Evolutionary conservation across 768 basidiomycete species (phyloP), one percentile per base, ranked within the genome.

Genomic region (Guyanaporus albipodus): DNA sequence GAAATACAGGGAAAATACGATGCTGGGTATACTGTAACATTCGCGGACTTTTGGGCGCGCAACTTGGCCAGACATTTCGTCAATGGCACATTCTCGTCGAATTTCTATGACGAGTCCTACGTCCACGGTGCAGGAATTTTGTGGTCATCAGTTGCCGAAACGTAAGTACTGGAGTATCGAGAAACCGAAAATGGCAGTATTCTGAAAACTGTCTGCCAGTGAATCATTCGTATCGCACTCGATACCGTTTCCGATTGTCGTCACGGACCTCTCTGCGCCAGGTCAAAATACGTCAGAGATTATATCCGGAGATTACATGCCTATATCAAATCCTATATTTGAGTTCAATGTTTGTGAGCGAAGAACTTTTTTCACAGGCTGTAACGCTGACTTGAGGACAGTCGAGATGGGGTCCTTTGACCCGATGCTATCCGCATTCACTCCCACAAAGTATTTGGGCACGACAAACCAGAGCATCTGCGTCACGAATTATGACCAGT

Each of bases 371-470:
- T 26, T 22, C 21, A 18, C 6, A 22, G n/a, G 17, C n/a, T 8
- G 19, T 34, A 19, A 18, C 12, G 9, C 47, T 54, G 2, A 59
- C 45, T 4, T 18, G 8, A 5, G 17, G 21, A 14, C 27, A 72
- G 71, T 56, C 46, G 70, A 71, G 44, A 66, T 64, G 53, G 70
- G 73, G 2, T 70, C 68, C 1, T 75, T 59, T 48, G 73, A 75
- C 45, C 62, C 71, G 43, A 65, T 66, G 32, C 58, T 72, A 6
- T 70, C 74, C 4, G 75, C 76, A 3, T 78, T 76, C 43, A 68
- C 70, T 3, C 68, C 70, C 0, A 61, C 72, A 33, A 68, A 74
- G 49, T 72, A 74, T 56, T 55, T 76, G 18, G 79, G 79, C 2
- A 65, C 67, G 26, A 59, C 42, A 5, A 70, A 70, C 32, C 44